Evolutionary conservation across 1,139 yeast genomes (phyloP).

Genomic region (Suhomyces wounanorum): DNA sequence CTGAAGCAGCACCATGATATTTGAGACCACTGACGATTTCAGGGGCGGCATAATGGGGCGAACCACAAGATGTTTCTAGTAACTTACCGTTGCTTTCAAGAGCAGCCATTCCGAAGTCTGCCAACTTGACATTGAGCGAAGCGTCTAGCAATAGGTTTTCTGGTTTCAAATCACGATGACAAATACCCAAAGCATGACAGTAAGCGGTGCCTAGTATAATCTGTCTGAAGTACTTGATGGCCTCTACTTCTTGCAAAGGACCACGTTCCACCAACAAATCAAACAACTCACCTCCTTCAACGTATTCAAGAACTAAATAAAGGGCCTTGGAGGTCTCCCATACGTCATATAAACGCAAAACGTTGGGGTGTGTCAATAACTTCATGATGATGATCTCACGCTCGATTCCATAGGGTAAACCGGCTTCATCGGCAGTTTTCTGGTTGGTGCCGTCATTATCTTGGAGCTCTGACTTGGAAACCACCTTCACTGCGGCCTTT

Average conservation of each 20-base stretch:
- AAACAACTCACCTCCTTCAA: constrained; percentile 81
- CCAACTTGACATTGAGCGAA: constrained; percentile 68
- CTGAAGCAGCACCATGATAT: constrained; percentile 82
- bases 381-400: constrained; percentile 84
- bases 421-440: constrained; percentile 45
- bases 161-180: constrained; percentile 82
- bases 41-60: constrained; percentile 88
- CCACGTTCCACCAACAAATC: constrained; percentile 79
- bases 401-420: constrained; percentile 78
- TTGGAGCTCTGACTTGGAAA: constrained; percentile 60
- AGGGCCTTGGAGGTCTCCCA: constrained; percentile 82
- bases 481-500: constrained; percentile 80
- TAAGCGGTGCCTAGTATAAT: constrained; percentile 78
- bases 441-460: constrained; percentile 39
- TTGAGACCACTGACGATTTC: constrained; percentile 78
- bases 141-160: constrained; percentile 72
- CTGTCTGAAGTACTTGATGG: constrained; percentile 74
- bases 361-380: constrained; percentile 72
- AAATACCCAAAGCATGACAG: constrained; percentile 77
- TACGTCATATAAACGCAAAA: constrained; percentile 73
- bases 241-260: constrained; percentile 73
- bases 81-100: constrained; percentile 70
- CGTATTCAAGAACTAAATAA: constrained; percentile 74
- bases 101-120: constrained; percentile 90
- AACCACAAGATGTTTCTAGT: constrained; percentile 79